phyloP scores from a whole-genome alignment of 2,329 filamentous ascomycete species.

The Ceratocystis papillata region DNA sequence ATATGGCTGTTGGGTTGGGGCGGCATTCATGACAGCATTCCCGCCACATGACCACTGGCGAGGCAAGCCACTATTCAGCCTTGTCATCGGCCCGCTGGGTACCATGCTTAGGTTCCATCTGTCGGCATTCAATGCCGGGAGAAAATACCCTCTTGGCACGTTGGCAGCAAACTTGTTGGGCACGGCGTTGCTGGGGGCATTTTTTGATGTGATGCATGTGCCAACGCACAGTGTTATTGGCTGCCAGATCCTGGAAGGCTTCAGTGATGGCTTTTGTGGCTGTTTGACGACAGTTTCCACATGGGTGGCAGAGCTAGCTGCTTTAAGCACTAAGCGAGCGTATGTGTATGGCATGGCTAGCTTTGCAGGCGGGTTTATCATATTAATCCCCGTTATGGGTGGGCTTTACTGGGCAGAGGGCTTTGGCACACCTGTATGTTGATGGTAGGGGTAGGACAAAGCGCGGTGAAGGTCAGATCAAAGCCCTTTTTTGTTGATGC shows the following conservation, averaged over 20 bases:
- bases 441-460: not conserved
- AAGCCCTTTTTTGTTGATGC: not conserved
- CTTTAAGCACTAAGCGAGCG: constrained; percentile 42
- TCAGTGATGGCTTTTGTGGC: constrained; percentile 59
- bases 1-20: constrained; percentile 66
- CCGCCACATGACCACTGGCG: constrained; percentile 63
- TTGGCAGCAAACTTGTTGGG: constrained; percentile 73
- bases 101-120: constrained; percentile 65
- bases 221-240: constrained; percentile 44
- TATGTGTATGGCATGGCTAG: constrained; percentile 60
- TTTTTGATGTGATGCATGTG: constrained; percentile 66
- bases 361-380: constrained; percentile 45
- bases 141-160: constrained; percentile 72
- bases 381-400: constrained; percentile 63
- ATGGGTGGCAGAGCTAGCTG: constrained; percentile 51
- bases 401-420: constrained; percentile 59
- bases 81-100: constrained; percentile 74
- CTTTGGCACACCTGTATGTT: constrained; percentile 38
- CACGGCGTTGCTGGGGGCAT: constrained; percentile 61
- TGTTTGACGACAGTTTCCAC: constrained; percentile 57
- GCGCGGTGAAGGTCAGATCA: not conserved
- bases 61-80: constrained; percentile 59
- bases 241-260: constrained; percentile 57
- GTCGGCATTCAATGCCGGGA: constrained; percentile 59
- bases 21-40: constrained; percentile 58